Conservation (phyloP, 2,329 filamentous ascomycete species). For the Bisporella sp. region DNA sequence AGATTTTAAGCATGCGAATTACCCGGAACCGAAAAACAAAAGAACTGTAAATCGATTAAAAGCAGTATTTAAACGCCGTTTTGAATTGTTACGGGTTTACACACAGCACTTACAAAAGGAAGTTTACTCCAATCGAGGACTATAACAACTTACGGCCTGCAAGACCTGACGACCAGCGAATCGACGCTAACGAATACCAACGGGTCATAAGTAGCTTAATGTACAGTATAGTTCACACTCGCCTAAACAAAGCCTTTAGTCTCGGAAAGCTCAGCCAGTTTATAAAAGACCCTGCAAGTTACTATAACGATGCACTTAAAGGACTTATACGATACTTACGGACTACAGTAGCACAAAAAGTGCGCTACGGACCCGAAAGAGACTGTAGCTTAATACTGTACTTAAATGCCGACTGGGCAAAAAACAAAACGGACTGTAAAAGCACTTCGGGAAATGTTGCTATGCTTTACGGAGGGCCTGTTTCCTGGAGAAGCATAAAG, state of each 20-base stretch:
- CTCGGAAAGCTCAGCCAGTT: background rate
- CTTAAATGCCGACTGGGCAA: background rate
- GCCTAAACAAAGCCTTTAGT: background rate
- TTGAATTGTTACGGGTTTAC: background rate
- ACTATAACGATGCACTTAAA: background rate
- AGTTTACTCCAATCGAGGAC: too few relatives aligned
- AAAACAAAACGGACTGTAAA: background rate
- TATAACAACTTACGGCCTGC: too few relatives aligned
- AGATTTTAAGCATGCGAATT: constrained; percentile 1
- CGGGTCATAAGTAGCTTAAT: background rate
- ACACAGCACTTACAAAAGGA: background rate
- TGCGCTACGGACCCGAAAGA: background rate
- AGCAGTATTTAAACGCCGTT: background rate
- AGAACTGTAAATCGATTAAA: background rate
- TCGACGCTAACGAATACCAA: background rate
- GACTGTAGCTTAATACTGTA: background rate
- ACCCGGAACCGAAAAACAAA: background rate
- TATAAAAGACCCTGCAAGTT: background rate
- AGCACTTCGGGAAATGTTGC: constrained; percentile 7
- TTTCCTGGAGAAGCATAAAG: constrained; percentile 10
- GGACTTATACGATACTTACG: background rate
- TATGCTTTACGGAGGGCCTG: background rate
- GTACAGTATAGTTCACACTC: background rate
- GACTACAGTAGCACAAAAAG: background rate
- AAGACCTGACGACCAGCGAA: background rate